Evolutionary conservation across 345 rosid genomes (phyloP), one percentile per base, ranked within the genome.

Genomic region (Acer negundo): DNA sequence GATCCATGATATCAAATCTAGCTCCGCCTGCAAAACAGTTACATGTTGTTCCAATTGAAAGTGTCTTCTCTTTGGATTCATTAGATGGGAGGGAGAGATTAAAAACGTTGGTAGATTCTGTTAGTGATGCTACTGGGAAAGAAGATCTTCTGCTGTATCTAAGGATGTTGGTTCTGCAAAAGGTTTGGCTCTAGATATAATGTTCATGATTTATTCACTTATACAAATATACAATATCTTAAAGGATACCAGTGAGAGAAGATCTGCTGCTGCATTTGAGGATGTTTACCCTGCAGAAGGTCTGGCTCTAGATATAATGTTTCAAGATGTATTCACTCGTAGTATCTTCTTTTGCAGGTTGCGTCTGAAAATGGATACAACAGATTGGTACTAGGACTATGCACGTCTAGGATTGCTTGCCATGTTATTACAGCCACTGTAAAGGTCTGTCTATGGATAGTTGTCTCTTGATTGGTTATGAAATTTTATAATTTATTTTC

Each of bases 321-420:
- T 71, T 35, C 31, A 19, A 35, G 3, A 35, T 61, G 68, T 63
- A 6, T 35, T 62, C 6, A 19, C 77, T 46, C 16, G 16, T 64
- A 49, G 6, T 51, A 22, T 67, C 24, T 75, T 4, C 44, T 71
- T 44, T 64, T 81, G 65, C 79, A 95, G 98, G 84, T 86, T 82
- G 98, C 98, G 19, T 80, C 87, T 69, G 91, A 89, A 81, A 81
- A 86, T 77, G 97, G 97, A 19, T 96, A 87, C 89, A 92, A 81
- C 77, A 92, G 92, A 83, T 75, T 96, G 69, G 73, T 92, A 55
- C 75, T 94, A 0, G 99, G 98, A 79, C 77, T 90, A 1, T 93
- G 94, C 86, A 91, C 90, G 20, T 94, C 99, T 26, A 93, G 91
- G 82, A 85, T 95, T 74, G 98, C 99, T 80, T 88, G 90, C 77